Base-by-base conservation (phyloP, 495 filamentous ascomycete genomes). In the Aspergillus kassunensis region DNA sequence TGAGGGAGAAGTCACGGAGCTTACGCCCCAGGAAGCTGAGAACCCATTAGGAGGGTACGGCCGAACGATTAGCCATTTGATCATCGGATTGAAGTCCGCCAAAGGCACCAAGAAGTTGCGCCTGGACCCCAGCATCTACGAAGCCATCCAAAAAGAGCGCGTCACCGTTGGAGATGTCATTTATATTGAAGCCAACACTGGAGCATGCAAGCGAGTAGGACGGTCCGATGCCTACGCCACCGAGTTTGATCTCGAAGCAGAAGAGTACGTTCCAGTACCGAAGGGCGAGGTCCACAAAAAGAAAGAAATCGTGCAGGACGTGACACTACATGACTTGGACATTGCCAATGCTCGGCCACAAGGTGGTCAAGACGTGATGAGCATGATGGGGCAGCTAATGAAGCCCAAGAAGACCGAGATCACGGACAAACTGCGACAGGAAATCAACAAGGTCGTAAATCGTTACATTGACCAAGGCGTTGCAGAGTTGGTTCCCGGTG, bases 211-310 rank as follows among this genome's bases (percentile, higher is more conserved):
- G 77, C 80, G 93, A 58, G 93, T 98, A 7, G 93, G 93, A 15
- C 80, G 93, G 54, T 93, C 88, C 8, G 95, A 97, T 63, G 92
- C 93, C 18, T 97, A 96, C 67, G 90, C 90, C 18, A 97, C 93
- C 16, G 93, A 98, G 63, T 98, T 97, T 67, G 93, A 98, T 73
- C 83, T 97, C 16, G 93, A 97, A 75, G 93, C 93, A 0, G 93
- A 97, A 65, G 93, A 98, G 67, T 97, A 97, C 68, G 93, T 97
- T 43, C 93, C 93, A 4, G 93, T 98, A 51, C 93, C 93, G 16
- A 97, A 98, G 72, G 93, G 93, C 35, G 93, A 98, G 60, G 93
- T 98, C 33, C 93, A 97, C 74, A 98, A 97, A 79, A 96, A 97
- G 81, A 98, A 98, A 76, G 93, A 98, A 73, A 92, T 97, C 49